Percentiles rank a stretch among this genome's conserved stretches.
These are phyloP conservation scores for Vigna reflexopilosa DNA, from an alignment of 306 rosid genomes.

Conservation along the genomic window DNA sequence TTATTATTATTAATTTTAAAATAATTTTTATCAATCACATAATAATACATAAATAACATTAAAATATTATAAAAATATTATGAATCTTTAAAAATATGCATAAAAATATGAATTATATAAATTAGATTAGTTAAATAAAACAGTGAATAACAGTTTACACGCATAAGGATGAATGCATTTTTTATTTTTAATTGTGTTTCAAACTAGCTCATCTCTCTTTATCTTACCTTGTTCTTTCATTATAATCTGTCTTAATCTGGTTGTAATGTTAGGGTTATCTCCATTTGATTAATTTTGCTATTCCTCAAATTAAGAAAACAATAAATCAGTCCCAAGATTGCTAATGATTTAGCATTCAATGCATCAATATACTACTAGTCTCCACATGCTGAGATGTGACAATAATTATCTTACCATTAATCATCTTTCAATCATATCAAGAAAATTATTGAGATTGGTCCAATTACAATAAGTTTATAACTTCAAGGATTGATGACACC, in stretches of 20 bases:
- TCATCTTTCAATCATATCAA: constrained; percentile 17
- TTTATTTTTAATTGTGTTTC: background rate
- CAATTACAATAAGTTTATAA: background rate
- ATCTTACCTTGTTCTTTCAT: background rate
- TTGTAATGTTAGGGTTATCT: constrained; percentile 33
- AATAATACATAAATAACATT: too few species aligned
- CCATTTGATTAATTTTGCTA: constrained; percentile 5
- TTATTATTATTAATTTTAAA: too few species aligned
- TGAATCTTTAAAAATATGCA: too few species aligned
- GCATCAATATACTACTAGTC: constrained; percentile 9
- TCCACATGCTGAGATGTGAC: constrained; percentile 22
- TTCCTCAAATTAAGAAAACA: constrained; percentile 21
- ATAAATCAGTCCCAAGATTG: background rate
- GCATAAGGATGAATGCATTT: too few species aligned
- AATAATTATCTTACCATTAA: constrained; percentile 28
- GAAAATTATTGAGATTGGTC: constrained; percentile 22
- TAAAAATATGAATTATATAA: too few species aligned
- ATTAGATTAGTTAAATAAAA: too few species aligned
- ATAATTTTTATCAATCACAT: too few species aligned
- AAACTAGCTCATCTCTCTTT: too few species aligned
- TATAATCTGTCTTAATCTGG: constrained; percentile 23
- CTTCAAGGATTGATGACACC: constrained; percentile 19
- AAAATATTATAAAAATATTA: too few species aligned
- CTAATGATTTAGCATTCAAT: constrained; percentile 45
- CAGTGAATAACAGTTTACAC: too few species aligned